A percentile compares a stretch with the other conserved stretches of the same genome.
Evolutionary conservation across 345 rosid genomes (phyloP).

Genomic region (Brassica carinata): DNA sequence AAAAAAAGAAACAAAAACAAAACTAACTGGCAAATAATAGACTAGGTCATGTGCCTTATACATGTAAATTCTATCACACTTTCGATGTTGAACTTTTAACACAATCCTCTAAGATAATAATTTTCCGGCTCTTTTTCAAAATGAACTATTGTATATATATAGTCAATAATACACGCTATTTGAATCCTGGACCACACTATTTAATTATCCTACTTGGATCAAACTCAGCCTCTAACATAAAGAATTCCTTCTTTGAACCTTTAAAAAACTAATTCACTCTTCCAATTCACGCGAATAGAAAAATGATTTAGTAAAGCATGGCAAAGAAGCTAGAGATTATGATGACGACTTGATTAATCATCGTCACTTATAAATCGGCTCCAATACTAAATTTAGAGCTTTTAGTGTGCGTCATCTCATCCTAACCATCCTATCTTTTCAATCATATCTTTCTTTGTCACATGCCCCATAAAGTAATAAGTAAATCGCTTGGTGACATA

Average conservation of each 20-base stretch:
- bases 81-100: neutral
- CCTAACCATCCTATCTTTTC: neutral
- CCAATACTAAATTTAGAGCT: neutral
- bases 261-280: neutral
- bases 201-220: neutral
- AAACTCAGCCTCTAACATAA: neutral
- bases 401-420: constrained; percentile 29
- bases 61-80: neutral
- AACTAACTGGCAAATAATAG: neutral
- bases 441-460: constrained; percentile 6
- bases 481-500: constrained; percentile 2
- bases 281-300: neutral
- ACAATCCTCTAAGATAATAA: neutral
- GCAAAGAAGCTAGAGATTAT: constrained; percentile 16
- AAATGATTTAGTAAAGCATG: neutral
- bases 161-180: neutral
- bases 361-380: constrained; percentile 17
- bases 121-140: neutral
- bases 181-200: neutral
- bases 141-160: neutral
- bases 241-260: neutral
- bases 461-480: constrained; percentile 21
- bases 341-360: constrained; percentile 22
- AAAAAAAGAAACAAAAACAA: neutral
- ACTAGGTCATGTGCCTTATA: neutral